Percentiles rank a stretch among this genome's conserved stretches.
These are phyloP conservation scores for Penicillium nordicum DNA, from an alignment of 2,329 filamentous ascomycete genomes.

Conservation along the genomic window DNA sequence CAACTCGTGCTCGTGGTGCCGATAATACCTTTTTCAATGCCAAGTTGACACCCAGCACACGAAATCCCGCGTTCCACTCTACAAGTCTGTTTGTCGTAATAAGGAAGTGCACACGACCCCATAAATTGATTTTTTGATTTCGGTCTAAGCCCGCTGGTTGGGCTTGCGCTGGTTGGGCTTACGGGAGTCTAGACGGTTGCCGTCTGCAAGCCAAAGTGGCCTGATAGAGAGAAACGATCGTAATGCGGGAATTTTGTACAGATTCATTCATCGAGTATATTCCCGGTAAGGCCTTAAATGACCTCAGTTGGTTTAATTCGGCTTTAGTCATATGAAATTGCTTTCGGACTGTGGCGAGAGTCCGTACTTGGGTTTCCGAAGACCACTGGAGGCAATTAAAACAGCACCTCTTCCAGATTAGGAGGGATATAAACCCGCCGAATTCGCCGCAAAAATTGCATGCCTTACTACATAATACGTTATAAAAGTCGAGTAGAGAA, in stretches of 20 bases:
- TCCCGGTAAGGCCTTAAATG: slow-evolving; percentile 14
- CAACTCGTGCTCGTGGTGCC: too few relatives aligned
- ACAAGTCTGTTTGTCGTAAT: too few relatives aligned
- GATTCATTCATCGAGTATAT: slow-evolving; percentile 16
- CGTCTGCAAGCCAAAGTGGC: slow-evolving; percentile 8
- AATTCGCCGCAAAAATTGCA: slow-evolving; percentile 10
- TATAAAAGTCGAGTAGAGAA: slow-evolving; percentile 14
- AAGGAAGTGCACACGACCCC: too few relatives aligned
- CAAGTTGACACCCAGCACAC: too few relatives aligned
- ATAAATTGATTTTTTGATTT: too few relatives aligned
- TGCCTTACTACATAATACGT: slow-evolving; percentile 11
- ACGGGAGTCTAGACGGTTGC: neutral
- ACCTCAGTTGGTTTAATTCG: slow-evolving; percentile 6
- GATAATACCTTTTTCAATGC: too few relatives aligned
- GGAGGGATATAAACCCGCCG: slow-evolving; percentile 10
- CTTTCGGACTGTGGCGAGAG: slow-evolving; percentile 12
- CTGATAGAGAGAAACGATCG: slow-evolving; percentile 14
- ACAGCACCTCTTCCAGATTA: slow-evolving; percentile 11
- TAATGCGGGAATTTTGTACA: slow-evolving; percentile 9
- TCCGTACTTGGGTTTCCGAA: slow-evolving; percentile 12
- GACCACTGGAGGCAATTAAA: slow-evolving; percentile 11
- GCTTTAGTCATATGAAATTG: slow-evolving; percentile 8
- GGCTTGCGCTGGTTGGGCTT: too few relatives aligned
- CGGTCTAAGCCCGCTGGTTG: too few relatives aligned
- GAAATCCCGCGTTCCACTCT: too few relatives aligned